Evolutionary conservation across 83 land plant species (phyloP), one percentile per base, ranked within the genome.

Genomic region (Picea mariana): DNA sequence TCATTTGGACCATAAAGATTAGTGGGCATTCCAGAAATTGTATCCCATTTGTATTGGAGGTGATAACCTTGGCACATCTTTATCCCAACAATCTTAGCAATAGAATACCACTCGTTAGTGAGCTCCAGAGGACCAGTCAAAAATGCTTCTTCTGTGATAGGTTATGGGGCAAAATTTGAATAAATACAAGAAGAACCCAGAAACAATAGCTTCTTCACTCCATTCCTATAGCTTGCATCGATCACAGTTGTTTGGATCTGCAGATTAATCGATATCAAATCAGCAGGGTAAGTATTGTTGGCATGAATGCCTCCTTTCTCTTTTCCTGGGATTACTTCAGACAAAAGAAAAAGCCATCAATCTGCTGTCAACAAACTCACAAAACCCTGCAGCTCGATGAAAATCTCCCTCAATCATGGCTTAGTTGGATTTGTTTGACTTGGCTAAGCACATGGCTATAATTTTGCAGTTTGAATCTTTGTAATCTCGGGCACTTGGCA

Each of bases 201-300:
- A 27, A 27, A 27, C 31, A 27, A 27, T 1, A 27, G 31, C 31
- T 27, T 27, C 0, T 27, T 27, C 31, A 27, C 1, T 27, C 31
- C 31, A 27, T 27, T 27, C 31, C 31, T 27, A 27, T 27, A 27
- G 31, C 31, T 27, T 27, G 31, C 31, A 68, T 94, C 93, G 62
- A 97, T 97, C 66, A 97, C 90, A 81, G 95, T 97, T 83, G 98
- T 95, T 64, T 97, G 99, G 84, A 97, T 97, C 84, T 91, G 95
- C 80, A 97, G 86, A 81, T 97, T 97, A 81, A 93, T 87, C 81
- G 93, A 84, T 34, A 97, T 95, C 88, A 97, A 97, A 66, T 97
- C 98, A 3, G 98, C 98, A 27, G 99, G 99, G 77, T 91, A 95
- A 60, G 99, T 97, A 80, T 87, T 91, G 87, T 97, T 97, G 62